These are phyloP conservation scores for Colletotrichum sp. DNA, from an alignment of 2,329 filamentous ascomycete genomes.

Conservation along the genomic window DNA sequence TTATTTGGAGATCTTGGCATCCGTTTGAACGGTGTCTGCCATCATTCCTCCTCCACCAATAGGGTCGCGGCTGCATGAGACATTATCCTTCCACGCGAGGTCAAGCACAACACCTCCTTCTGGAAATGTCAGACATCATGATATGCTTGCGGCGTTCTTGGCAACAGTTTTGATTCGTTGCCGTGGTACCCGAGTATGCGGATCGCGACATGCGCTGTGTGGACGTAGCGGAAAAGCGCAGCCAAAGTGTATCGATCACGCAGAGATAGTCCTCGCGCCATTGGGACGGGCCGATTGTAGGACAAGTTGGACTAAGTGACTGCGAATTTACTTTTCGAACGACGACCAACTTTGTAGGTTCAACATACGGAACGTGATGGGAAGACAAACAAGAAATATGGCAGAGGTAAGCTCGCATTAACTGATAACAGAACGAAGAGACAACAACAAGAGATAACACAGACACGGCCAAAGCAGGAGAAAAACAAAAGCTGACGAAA, in stretches of 20 bases:
- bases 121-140: background rate
- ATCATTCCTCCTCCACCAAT: slow-evolving; percentile 7
- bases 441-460: too few relatives aligned
- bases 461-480: background rate
- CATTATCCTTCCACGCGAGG: background rate
- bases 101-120: background rate
- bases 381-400: background rate
- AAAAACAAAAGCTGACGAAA: too few relatives aligned
- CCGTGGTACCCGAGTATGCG: background rate
- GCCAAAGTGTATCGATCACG: background rate
- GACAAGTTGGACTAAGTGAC: rapidly evolving
- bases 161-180: background rate
- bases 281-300: background rate
- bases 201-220: too few relatives aligned
- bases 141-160: background rate
- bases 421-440: background rate
- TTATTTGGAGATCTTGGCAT: background rate
- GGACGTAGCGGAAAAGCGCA: too few relatives aligned
- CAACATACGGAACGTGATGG: background rate
- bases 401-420: background rate
- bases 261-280: background rate
- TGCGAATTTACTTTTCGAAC: background rate
- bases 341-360: background rate
- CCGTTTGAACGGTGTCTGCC: background rate
- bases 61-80: background rate